Percentiles rank a stretch among this genome's conserved stretches.
phyloP scores from a whole-genome alignment of 78 protist species.

The Chrysochromulina tobinii region DNA sequence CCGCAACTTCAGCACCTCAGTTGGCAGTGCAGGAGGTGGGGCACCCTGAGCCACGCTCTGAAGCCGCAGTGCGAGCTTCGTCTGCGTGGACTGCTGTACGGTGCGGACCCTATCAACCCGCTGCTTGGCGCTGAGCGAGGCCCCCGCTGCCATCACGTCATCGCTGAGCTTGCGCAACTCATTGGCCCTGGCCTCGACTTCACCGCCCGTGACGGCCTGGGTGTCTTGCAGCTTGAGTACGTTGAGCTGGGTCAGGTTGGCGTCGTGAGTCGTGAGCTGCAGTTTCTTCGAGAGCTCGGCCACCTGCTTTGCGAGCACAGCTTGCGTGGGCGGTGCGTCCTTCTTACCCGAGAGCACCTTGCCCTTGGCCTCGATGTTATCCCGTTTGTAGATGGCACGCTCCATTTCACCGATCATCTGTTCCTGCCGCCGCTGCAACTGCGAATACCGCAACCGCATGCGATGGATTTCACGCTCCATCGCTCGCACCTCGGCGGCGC shows the following conservation, averaged over 20 bases:
- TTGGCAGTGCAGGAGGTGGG: too few species aligned
- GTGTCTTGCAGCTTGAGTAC: background rate
- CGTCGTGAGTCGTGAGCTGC: background rate
- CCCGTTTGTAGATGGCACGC: slow-evolving; percentile 35
- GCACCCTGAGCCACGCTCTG: too few species aligned
- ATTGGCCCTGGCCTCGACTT: background rate
- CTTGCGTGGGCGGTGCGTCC: background rate
- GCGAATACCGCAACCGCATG: slow-evolving; percentile 35
- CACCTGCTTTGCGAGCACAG: background rate
- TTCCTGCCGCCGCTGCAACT: slow-evolving; percentile 53
- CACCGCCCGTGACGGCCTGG: background rate
- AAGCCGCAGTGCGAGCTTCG: too few species aligned
- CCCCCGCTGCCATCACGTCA: too few species aligned
- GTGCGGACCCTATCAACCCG: too few species aligned
- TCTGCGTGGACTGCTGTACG: too few species aligned
- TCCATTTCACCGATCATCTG: slow-evolving; percentile 55
- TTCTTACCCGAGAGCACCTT: background rate
- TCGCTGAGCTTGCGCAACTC: too few species aligned
- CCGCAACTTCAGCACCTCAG: too few species aligned
- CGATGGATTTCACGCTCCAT: slow-evolving; percentile 53
- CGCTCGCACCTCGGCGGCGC: slow-evolving; percentile 37
- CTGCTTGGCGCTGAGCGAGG: too few species aligned
- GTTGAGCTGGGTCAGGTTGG: background rate
- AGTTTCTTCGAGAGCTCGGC: background rate
- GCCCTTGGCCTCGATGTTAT: slow-evolving; percentile 30